phyloP scores from a whole-genome alignment of 148 eudicot genomes.

The Rhododendron ovatum region DNA sequence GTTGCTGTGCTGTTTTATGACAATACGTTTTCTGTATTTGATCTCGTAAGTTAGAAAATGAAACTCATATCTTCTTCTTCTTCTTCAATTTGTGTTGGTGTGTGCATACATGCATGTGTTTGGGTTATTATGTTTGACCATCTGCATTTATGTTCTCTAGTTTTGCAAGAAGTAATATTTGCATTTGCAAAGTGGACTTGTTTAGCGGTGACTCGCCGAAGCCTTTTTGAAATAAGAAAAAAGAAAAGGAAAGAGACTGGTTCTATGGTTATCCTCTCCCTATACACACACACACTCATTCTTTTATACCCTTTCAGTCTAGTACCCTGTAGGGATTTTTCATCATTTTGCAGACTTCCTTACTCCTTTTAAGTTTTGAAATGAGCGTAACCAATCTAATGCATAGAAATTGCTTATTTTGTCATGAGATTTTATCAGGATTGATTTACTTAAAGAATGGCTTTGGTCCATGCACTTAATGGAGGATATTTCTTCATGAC shows the following conservation, averaged over 20 bases:
- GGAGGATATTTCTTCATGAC: not conserved
- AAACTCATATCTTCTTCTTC: conserved; percentile 3
- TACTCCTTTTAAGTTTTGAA: conserved; percentile 1
- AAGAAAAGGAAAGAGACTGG: not conserved
- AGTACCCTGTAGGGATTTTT: not conserved
- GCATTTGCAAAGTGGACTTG: not conserved
- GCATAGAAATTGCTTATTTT: not conserved
- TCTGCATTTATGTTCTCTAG: not conserved
- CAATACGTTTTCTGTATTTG: conserved; percentile 87
- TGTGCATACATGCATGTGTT: not conserved
- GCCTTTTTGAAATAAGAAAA: not conserved
- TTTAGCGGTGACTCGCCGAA: not conserved
- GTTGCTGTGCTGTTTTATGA: conserved; percentile 88
- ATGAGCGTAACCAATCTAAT: not conserved
- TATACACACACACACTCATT: not conserved
- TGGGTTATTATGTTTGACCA: not conserved
- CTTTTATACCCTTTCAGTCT: not conserved
- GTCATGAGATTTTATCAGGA: not conserved
- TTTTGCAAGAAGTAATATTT: not conserved
- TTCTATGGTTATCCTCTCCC: not conserved
- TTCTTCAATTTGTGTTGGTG: not conserved
- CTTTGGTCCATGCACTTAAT: not conserved
- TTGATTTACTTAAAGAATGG: conserved; percentile 5
- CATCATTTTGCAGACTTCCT: not conserved
- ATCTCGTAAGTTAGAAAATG: conserved; percentile 63